These are phyloP conservation scores for Epithemia pelagica DNA, from an alignment of 108 stramenopile species.

Conservation along the genomic window DNA sequence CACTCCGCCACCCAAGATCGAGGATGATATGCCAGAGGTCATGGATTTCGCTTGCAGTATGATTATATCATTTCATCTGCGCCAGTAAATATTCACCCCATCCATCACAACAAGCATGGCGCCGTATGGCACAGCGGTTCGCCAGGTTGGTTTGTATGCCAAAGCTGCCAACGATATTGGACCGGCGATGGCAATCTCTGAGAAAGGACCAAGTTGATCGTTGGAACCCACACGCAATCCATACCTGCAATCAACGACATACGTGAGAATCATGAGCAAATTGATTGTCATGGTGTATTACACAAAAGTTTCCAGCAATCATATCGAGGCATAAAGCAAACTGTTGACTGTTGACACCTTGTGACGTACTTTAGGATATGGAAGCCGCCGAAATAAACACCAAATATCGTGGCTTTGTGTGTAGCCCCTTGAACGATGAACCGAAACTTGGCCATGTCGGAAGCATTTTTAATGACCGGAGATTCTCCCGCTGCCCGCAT, in stretches of 20 bases:
- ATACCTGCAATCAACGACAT: slow-evolving; percentile 43
- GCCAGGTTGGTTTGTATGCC: slow-evolving; percentile 46
- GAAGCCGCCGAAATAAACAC: slow-evolving; percentile 51
- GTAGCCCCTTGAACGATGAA: slow-evolving; percentile 69
- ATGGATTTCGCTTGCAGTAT: too few species aligned
- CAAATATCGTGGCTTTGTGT: slow-evolving; percentile 60
- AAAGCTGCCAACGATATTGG: slow-evolving; percentile 51
- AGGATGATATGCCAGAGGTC: too few species aligned
- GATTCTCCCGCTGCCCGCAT: slow-evolving; percentile 62
- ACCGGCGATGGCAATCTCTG: slow-evolving; percentile 55
- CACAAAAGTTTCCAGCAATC: too few species aligned
- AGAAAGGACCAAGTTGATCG: slow-evolving; percentile 56
- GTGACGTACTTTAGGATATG: slow-evolving; percentile 38
- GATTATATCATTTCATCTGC: slow-evolving; percentile 20
- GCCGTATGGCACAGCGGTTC: slow-evolving; percentile 74
- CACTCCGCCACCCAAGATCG: too few species aligned
- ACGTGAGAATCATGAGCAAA: slow-evolving; percentile 21
- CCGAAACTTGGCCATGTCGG: slow-evolving; percentile 58
- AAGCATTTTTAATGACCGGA: slow-evolving; percentile 53
- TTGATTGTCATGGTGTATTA: too few species aligned
- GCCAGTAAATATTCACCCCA: slow-evolving; percentile 57
- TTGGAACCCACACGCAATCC: slow-evolving; percentile 39
- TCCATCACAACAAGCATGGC: slow-evolving; percentile 81
- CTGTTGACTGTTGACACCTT: not conserved
- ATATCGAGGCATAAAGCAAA: not conserved